Evolutionary conservation across 192 early-diverging fungal genomes (phyloP).

Genomic region (Coemansia sp.): DNA sequence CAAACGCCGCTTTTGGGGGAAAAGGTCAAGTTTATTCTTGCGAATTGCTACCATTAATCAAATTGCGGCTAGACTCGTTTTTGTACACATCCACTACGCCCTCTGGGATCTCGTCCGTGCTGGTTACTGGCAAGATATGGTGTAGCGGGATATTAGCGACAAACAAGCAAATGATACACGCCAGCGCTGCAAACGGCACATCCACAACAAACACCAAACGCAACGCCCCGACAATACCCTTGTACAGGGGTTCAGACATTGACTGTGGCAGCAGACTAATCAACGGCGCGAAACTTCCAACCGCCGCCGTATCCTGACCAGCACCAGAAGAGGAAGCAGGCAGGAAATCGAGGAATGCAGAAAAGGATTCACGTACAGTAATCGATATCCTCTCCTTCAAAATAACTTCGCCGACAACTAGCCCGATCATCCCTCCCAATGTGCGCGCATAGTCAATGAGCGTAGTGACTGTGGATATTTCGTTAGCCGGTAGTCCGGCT

Average conservation of each 20-base stretch:
- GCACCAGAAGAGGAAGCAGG: neutral
- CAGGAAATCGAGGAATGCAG: slow-evolving; percentile 10
- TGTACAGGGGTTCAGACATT: slow-evolving; percentile 20
- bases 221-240: slow-evolving; percentile 40
- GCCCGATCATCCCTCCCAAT: slow-evolving; percentile 55
- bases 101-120: slow-evolving; percentile 39
- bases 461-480: slow-evolving; percentile 54
- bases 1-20: too few relatives aligned
- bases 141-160: slow-evolving; percentile 44
- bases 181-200: slow-evolving; percentile 48
- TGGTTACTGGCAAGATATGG: slow-evolving; percentile 23
- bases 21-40: too few relatives aligned
- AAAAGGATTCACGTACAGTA: slow-evolving; percentile 19
- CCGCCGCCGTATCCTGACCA: slow-evolving; percentile 33
- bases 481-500: slow-evolving; percentile 34
- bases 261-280: slow-evolving; percentile 22
- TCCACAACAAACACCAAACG: slow-evolving; percentile 45
- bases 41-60: neutral
- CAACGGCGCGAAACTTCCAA: slow-evolving; percentile 40
- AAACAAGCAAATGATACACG: slow-evolving; percentile 44
- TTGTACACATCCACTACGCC: neutral
- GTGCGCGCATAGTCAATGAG: slow-evolving; percentile 53
- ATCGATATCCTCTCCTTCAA: slow-evolving; percentile 50
- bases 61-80: neutral
- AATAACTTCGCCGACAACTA: slow-evolving; percentile 49